phyloP scores from a whole-genome alignment of 2,329 filamentous ascomycete genomes.

The Botrytis tulipae region DNA sequence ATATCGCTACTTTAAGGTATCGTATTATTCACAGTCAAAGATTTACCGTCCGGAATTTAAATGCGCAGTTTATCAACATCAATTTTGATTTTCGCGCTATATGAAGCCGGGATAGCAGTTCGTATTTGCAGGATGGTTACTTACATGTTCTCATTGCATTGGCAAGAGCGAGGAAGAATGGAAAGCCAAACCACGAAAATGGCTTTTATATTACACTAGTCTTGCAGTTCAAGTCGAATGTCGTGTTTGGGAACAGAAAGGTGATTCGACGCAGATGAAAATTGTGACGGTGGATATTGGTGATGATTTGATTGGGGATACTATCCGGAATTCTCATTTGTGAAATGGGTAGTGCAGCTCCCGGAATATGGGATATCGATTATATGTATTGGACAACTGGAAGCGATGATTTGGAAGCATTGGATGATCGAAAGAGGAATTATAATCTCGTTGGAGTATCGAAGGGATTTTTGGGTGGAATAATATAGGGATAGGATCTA shows the following conservation, averaged over 20 bases:
- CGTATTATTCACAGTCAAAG: neutral
- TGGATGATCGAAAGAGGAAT: conserved; percentile 37
- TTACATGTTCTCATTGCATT: neutral
- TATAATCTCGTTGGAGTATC: conserved; percentile 51
- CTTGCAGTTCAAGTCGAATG: conserved; percentile 2
- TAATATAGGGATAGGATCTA: conserved; percentile 42
- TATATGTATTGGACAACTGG: conserved; percentile 43
- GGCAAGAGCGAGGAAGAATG: neutral
- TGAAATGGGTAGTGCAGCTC: neutral
- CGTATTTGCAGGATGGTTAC: neutral
- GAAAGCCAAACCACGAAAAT: neutral
- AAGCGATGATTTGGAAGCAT: conserved; percentile 46
- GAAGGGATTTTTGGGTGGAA: conserved; percentile 41
- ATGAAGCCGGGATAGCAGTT: neutral
- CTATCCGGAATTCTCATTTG: neutral
- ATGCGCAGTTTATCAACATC: neutral
- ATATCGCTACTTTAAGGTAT: neutral
- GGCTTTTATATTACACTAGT: neutral
- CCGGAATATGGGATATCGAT: neutral
- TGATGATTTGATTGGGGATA: neutral
- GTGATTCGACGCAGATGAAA: neutral
- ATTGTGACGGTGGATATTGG: neutral
- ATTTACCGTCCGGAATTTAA: neutral
- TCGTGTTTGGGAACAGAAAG: neutral
- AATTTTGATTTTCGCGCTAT: neutral